Percentiles rank a stretch among this genome's conserved stretches.
Conservation (phyloP, 257 asterid species). For the Ophiorrhiza pumila region DNA sequence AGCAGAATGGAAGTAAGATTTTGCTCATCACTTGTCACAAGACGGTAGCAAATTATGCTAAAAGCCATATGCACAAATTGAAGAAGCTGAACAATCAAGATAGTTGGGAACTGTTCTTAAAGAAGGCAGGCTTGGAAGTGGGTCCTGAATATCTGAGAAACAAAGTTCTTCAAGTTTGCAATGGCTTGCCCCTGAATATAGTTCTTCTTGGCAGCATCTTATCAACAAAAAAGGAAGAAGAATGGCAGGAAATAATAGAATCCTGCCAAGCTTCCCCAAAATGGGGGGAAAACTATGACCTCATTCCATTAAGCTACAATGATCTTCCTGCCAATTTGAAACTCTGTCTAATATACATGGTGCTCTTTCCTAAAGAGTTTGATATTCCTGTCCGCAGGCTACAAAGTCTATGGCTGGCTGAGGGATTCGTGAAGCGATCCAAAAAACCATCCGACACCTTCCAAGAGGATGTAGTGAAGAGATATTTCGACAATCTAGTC, state of each 20-base stretch:
- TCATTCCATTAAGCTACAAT: slow-evolving; percentile 24
- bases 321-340: slow-evolving; percentile 17
- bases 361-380: slow-evolving; percentile 34
- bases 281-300: slow-evolving; percentile 16
- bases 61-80: not conserved
- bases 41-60: not conserved
- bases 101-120: slow-evolving; percentile 18
- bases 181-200: slow-evolving; percentile 20
- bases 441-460: not conserved
- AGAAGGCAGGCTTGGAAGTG: slow-evolving; percentile 17
- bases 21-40: slow-evolving; percentile 19
- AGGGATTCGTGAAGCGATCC: slow-evolving; percentile 30
- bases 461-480: slow-evolving; percentile 21
- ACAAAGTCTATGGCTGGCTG: slow-evolving; percentile 37
- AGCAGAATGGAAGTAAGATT: slow-evolving; percentile 17
- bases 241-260: not conserved
- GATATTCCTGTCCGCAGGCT: slow-evolving; percentile 39
- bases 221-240: not conserved
- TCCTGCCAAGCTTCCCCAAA: not conserved
- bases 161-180: slow-evolving; percentile 16
- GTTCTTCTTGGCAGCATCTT: slow-evolving; percentile 39
- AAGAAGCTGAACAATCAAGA: not conserved
- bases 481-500: slow-evolving; percentile 22
- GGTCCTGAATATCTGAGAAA: not conserved
- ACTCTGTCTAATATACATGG: slow-evolving; percentile 33